Base-by-base conservation (phyloP, 2,329 filamentous ascomycete genomes). In the Diaporthe capsici region DNA sequence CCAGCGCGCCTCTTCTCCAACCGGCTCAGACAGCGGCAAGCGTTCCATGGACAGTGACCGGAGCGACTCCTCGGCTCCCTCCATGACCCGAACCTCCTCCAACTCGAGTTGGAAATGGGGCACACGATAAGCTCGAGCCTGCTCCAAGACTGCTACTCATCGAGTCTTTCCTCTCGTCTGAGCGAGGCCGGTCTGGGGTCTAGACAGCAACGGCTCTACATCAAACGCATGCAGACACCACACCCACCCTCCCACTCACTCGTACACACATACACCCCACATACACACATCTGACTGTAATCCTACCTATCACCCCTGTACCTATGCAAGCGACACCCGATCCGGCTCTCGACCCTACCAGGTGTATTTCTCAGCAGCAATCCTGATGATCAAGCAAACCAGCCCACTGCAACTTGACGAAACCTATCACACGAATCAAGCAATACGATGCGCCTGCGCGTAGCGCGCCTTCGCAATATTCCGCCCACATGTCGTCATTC, bases 1-100 rank as follows among this genome's bases (percentile, higher is more conserved):
- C 75, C 80, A 80, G 75, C 82, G 82, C 71, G 83, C 84, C 15
- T 81, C 84, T 3, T 85, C 85, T 10, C 83, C 85, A 37, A 67
- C 71, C 31, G 34, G 70, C 63, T 77, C 76, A 22, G 76, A 77
- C 70, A 37, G 68, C 70, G 83, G 85, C 79, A 88, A 88, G 82
- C 84, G 83, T 57, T 88, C 87, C 71, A 86, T 88, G 83, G 87
- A 88, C 78, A 86, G 84, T 76, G 85, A 87, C 77, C 84, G 86
- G 79, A 77, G 80, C 34, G 76, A 78, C 65, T 73, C 79, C 39
- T 65, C 78, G 28, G 60, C 74, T 74, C 51, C 80, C 12, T 78
- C 82, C 22, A 82, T 83, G 80, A 78, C 81, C 34, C 80, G 81
- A 9, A 80, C 81, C 20, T 70, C 82, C 5, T 84, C 83, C 13